Conservation (phyloP, 2,329 filamentous ascomycete species). For the Hymenoscyphus infarciens region DNA sequence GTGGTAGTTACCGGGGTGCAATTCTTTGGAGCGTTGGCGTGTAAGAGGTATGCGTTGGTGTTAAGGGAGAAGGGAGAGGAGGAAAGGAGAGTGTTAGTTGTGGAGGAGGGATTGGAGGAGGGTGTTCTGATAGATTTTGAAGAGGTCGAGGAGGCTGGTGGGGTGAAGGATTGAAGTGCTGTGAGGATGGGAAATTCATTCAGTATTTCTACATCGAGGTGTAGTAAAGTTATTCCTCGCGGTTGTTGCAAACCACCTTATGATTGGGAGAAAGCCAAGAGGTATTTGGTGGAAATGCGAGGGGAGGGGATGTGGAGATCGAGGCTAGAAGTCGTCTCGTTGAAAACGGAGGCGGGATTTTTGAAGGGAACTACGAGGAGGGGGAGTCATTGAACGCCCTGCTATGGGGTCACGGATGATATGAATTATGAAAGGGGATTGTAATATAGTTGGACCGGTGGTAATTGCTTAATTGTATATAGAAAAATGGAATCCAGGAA, state of each 20-base stretch:
- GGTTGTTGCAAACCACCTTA: not conserved
- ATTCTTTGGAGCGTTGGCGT: not conserved
- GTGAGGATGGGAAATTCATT: not conserved
- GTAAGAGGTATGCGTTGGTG: not conserved
- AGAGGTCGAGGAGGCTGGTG: not conserved
- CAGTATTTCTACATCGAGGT: not conserved
- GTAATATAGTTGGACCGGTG: too few species aligned
- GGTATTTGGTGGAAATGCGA: not conserved
- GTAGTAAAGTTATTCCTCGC: not conserved
- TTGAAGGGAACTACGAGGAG: not conserved
- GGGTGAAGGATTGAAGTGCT: not conserved
- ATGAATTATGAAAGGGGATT: not conserved
- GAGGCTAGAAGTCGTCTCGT: not conserved
- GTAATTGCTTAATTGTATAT: too few species aligned
- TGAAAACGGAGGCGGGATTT: not conserved
- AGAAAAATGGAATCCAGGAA: too few species aligned
- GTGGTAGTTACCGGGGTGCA: not conserved
- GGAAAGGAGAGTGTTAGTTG: not conserved
- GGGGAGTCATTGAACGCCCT: too few species aligned
- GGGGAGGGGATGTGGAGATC: not conserved
- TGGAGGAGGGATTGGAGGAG: not conserved
- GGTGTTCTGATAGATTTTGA: not conserved
- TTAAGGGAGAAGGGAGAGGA: not conserved
- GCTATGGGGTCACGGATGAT: not conserved
- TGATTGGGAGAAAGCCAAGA: not conserved